Evolutionary conservation across 805 yeast species (phyloP).

Genomic region (Saccharomycopsis fermentans): DNA sequence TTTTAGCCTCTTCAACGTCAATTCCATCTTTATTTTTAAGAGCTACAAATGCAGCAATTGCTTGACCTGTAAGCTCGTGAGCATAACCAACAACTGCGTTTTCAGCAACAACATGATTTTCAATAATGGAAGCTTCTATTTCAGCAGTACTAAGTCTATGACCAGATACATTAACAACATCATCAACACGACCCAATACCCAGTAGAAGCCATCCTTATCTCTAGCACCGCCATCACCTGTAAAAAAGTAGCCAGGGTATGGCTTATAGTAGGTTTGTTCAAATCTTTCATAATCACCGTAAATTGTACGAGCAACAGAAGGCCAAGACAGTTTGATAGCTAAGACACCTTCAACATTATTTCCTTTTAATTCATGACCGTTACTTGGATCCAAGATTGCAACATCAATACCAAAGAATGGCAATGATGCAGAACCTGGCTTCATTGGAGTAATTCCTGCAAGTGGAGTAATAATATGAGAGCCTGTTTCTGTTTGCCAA

Average conservation of each 20-base stretch:
- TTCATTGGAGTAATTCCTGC: constrained; percentile 73
- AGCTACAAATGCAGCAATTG: constrained; percentile 74
- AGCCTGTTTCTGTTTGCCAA: constrained; percentile 86
- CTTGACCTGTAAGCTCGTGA: constrained; percentile 80
- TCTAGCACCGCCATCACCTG: constrained; percentile 87
- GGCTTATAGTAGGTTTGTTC: constrained; percentile 77
- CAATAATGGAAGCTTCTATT: constrained; percentile 73
- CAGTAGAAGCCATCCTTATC: constrained; percentile 78
- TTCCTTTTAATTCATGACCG: constrained; percentile 59
- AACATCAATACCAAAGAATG: constrained; percentile 74
- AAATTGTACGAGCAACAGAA: constrained; percentile 73
- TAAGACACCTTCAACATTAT: constrained; percentile 72
- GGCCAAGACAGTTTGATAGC: constrained; percentile 74
- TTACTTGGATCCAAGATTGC: constrained; percentile 63
- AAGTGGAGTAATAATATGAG: constrained; percentile 67
- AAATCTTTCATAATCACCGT: constrained; percentile 65
- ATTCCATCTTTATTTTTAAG: constrained; percentile 32
- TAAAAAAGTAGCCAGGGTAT: constrained; percentile 72
- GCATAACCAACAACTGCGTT: constrained; percentile 77
- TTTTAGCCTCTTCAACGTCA: constrained; percentile 46
- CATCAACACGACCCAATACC: constrained; percentile 83
- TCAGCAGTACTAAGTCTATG: constrained; percentile 85
- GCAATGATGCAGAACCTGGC: constrained; percentile 80
- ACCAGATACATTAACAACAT: constrained; percentile 80
- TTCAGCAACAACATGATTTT: constrained; percentile 61